phyloP scores from a whole-genome alignment of 1,284 basidiomycete species.

The Cutaneotrichosporon dermatis region DNA sequence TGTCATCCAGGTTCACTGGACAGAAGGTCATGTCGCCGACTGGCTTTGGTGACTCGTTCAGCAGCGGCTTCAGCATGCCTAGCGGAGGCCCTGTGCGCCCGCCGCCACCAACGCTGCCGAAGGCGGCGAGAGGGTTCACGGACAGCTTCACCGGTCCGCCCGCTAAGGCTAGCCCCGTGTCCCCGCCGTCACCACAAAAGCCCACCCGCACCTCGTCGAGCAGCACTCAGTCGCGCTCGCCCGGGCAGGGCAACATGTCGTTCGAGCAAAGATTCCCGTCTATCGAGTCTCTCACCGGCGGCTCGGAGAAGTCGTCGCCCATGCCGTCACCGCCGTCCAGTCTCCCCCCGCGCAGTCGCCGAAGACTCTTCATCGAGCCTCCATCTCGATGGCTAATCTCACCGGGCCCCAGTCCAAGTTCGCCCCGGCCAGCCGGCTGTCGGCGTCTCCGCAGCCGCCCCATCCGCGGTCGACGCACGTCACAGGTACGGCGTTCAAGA shows the following conservation, averaged over 20 bases:
- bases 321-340: not conserved
- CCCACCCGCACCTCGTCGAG: not conserved
- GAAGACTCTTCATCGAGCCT: constrained; percentile 15
- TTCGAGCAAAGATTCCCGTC: constrained; percentile 48
- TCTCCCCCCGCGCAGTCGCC: not conserved
- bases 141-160: constrained; percentile 2
- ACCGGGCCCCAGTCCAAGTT: constrained; percentile 28
- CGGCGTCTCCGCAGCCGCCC: not conserved
- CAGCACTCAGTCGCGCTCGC: constrained; percentile 9
- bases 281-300: constrained; percentile 31
- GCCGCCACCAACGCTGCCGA: not conserved
- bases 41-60: constrained; percentile 18
- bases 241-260: constrained; percentile 23
- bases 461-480: constrained; percentile 47
- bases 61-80: not conserved
- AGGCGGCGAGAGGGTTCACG: constrained; percentile 4
- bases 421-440: not conserved
- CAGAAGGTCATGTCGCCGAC: constrained; percentile 6
- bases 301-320: not conserved
- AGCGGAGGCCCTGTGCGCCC: not conserved
- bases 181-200: not conserved
- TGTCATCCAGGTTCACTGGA: not conserved
- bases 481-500: constrained; percentile 48
- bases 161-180: not conserved
- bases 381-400: constrained; percentile 34